Base-by-base conservation (phyloP, 106 monocot genomes). In the Apostasia ramifera region DNA sequence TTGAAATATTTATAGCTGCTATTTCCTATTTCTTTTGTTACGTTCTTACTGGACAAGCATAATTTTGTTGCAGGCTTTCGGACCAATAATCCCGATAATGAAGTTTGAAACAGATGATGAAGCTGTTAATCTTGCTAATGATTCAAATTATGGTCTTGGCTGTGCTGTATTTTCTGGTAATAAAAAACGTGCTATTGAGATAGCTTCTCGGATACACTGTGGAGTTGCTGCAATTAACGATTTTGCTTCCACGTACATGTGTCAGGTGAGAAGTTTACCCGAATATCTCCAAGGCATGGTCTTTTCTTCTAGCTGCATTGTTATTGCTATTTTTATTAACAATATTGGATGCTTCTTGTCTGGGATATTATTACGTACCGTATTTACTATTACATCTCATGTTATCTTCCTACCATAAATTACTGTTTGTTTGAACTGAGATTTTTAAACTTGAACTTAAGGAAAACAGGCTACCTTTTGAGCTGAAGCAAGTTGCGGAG, bases 201-300 rank as follows among this genome's bases (percentile, higher is more conserved):
- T 99, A 84, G 93, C 93, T 55, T 93, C 98, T 53, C 93, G 90
- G 62, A 40, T 99, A 54, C 93, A 88, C 37, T 93, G 93, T 80
- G 98, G 93, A 55, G 78, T 99, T 67, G 93, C 90, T 14, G 93
- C 98, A 55, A 86, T 99, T 55, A 93, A 93, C 79, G 98, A 99
- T 73, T 99, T 99, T 84, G 98, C 98, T 67, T 93, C 98, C 56
- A 80, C 66, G 74, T 99, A 99, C 74, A 99, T 93, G 98, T 99
- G 98, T 60, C 98, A 99, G 98, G 98, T 99, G 86, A 67, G 26
- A 26, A 26, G 26, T 26, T 26, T 26, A 26, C 26, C 26, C 26
- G 26, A 26, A 26, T 26, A 26, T 26, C 26, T 26, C 26, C 26
- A 26, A 26, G 26, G 26, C 26, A 26, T 26, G 26, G 26, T 26